Conservation (phyloP, 1,284 basidiomycete genomes). For the Sphaerobolus stellatus region DNA sequence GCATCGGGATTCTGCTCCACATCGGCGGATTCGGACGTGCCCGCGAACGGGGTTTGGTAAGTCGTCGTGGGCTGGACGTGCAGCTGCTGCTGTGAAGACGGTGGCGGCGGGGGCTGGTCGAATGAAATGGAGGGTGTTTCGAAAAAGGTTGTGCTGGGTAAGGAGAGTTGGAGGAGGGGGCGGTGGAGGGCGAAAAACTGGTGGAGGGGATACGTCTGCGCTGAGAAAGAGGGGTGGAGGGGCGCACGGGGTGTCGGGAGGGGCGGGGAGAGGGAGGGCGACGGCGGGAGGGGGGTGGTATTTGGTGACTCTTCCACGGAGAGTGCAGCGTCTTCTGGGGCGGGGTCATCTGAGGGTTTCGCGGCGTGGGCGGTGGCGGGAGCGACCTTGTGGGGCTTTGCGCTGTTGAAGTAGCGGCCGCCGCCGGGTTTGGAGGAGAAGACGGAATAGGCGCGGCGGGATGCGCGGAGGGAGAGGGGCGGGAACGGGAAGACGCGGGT, state of each 20-base stretch:
- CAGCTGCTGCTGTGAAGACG: slow-evolving; percentile 31
- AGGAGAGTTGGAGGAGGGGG: slow-evolving; percentile 63
- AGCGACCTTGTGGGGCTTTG: slow-evolving; percentile 59
- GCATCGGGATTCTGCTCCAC: slow-evolving; percentile 47
- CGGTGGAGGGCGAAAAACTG: slow-evolving; percentile 78
- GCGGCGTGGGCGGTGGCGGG: slow-evolving; percentile 31
- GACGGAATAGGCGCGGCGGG: slow-evolving; percentile 66
- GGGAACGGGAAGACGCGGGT: slow-evolving; percentile 48
- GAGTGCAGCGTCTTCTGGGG: background rate
- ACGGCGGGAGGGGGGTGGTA: background rate
- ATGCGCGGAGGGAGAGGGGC: slow-evolving; percentile 41
- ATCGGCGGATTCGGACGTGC: slow-evolving; percentile 11
- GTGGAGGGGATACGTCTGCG: slow-evolving; percentile 70
- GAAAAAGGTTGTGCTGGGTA: slow-evolving; percentile 56
- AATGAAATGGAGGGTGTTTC: slow-evolving; percentile 36
- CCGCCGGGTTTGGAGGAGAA: slow-evolving; percentile 64
- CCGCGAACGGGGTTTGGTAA: slow-evolving; percentile 17
- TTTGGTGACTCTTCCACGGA: background rate
- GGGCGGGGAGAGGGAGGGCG: slow-evolving; percentile 17
- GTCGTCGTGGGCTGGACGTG: too few species aligned
- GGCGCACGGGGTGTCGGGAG: slow-evolving; percentile 21
- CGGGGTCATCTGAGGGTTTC: slow-evolving; percentile 11
- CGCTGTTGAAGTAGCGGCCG: slow-evolving; percentile 69
- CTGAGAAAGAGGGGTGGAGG: slow-evolving; percentile 53
- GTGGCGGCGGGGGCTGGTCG: slow-evolving; percentile 21